These are phyloP conservation scores for Bruguiera hainesii DNA, from an alignment of 441 rosid species.

Conservation along the genomic window DNA sequence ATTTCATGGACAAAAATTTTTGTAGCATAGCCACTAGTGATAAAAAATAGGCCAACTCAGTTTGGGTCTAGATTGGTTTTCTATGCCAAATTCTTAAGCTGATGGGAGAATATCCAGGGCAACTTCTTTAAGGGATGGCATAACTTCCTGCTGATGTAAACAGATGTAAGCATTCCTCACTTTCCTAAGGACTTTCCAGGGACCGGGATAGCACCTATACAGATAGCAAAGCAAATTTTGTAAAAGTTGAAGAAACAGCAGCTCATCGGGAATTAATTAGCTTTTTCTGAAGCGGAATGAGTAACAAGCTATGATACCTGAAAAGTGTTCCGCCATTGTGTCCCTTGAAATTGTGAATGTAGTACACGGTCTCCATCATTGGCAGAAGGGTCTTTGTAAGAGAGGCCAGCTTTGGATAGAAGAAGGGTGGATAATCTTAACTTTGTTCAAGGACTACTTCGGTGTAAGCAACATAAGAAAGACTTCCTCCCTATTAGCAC, in stretches of 20 bases:
- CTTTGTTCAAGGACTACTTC: slow-evolving; percentile 35
- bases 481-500: too few relatives aligned
- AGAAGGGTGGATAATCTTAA: slow-evolving; percentile 85
- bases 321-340: slow-evolving; percentile 80
- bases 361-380: slow-evolving; percentile 81
- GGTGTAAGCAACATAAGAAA: neutral
- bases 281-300: neutral
- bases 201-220: slow-evolving; percentile 85
- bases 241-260: too few relatives aligned
- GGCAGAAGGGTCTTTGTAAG: slow-evolving; percentile 73
- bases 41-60: neutral
- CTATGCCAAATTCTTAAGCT: slow-evolving; percentile 25
- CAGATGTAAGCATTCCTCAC: slow-evolving; percentile 39
- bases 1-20: too few relatives aligned
- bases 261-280: too few relatives aligned
- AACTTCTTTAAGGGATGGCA: slow-evolving; percentile 95
- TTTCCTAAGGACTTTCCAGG: slow-evolving; percentile 80
- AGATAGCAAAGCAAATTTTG: neutral
- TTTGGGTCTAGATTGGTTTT: neutral
- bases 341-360: slow-evolving; percentile 94
- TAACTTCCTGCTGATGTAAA: slow-evolving; percentile 69
- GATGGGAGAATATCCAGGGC: slow-evolving; percentile 74
- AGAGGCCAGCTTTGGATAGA: slow-evolving; percentile 90
- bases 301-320: slow-evolving; percentile 44
- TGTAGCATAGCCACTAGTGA: too few relatives aligned